Percentiles rank a stretch among this genome's conserved stretches.
These are phyloP conservation scores for Tephrocybe sp. DNA, from an alignment of 768 basidiomycete genomes.

Conservation along the genomic window DNA sequence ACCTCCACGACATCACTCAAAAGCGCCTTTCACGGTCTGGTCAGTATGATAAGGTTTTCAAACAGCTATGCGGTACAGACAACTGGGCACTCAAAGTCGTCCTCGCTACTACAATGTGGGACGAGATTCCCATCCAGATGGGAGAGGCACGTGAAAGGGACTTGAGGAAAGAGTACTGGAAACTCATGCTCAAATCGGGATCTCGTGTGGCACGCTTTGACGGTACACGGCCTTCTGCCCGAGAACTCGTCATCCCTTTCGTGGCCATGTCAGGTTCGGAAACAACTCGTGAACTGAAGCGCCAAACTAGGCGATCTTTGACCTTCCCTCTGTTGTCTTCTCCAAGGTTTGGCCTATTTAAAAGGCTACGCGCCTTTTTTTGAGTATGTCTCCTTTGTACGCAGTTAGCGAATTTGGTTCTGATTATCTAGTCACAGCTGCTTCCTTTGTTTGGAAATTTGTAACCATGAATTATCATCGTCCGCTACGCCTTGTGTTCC, in stretches of 20 bases:
- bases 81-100: neutral
- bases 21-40: neutral
- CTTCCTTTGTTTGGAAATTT: too few relatives aligned
- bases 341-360: neutral
- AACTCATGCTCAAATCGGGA: neutral
- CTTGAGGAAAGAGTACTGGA: neutral
- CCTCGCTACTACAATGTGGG: constrained; percentile 1
- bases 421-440: too few relatives aligned
- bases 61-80: neutral
- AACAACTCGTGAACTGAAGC: neutral
- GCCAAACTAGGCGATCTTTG: neutral
- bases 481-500: too few relatives aligned
- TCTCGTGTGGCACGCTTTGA: neutral
- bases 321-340: neutral
- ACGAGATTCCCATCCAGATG: neutral
- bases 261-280: neutral
- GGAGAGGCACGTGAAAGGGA: neutral
- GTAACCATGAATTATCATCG: too few relatives aligned
- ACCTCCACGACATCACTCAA: neutral
- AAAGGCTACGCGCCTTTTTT: neutral
- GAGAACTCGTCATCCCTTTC: neutral
- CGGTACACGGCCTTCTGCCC: neutral
- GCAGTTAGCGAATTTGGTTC: neutral
- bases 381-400: neutral
- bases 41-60: neutral